Evolutionary conservation across 2,329 filamentous ascomycete species (phyloP), one percentile per base, ranked within the genome.

Genomic region (Monosporascus sp.): DNA sequence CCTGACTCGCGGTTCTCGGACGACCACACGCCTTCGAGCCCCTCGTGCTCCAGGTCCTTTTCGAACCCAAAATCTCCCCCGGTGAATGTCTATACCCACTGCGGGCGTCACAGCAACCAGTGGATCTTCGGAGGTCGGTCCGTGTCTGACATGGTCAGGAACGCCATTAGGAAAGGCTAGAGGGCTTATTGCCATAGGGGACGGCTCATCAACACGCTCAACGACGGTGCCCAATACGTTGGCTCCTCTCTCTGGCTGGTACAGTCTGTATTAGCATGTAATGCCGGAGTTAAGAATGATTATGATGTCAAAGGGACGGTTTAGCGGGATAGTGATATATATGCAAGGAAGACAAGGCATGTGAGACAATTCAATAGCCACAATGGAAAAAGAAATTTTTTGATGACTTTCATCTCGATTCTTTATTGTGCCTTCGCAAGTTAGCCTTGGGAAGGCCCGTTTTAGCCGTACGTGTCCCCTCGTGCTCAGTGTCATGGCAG

Each of bases 71-170:
- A 45, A 47, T 62, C 70, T n/a, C 72, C 70, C 20, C 72, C 70
- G 8, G 71, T 75, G 58, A 82, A 82, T 55, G 72, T 76, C 42
- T 73, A 80, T 65, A 81, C 78, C 37, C 77, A 78, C 53, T 82
- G 79, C 55, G 79, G 79, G 15, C 72, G 79, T 15, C 79, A 82
- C 64, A 76, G 76, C 39, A 73, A 80, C 58, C 76, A 81, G 59
- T 79, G 74, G 54, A 67, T 82, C 15, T 78, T 82, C 55, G 69
- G 76, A 36, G 78, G 78, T 1, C 74, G 73, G 42, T 77, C 73
- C 2, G 61, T 78, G 22, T 63, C 70, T 7, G 74, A 75, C 45
- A 63, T 78, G 36, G 73, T 73, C 57, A 71, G 72, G 46, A 65
- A 71, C 17, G 60, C 77, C 47, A 71, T 72, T 42, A 71, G 68